phyloP scores from a whole-genome alignment of 805 yeast genomes.

The Saccharomycopsis amapae region DNA sequence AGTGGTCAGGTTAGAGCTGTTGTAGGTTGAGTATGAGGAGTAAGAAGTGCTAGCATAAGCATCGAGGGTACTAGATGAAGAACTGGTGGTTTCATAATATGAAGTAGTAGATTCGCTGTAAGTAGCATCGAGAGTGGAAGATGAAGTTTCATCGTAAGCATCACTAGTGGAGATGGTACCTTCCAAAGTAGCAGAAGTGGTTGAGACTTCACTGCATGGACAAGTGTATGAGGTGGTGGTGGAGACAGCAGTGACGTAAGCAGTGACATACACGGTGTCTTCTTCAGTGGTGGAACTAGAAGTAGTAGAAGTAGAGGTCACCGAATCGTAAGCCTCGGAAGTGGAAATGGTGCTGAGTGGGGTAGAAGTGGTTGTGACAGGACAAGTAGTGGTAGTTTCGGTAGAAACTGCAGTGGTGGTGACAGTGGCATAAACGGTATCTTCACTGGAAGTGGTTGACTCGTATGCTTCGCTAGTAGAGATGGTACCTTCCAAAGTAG shows the following conservation, averaged over 20 bases:
- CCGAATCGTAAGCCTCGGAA: neutral
- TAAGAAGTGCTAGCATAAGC: conserved; percentile 7
- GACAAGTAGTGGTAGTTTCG: conserved; percentile 5
- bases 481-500: neutral
- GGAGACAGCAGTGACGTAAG: conserved; percentile 20
- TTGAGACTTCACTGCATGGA: conserved; percentile 5
- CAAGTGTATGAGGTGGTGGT: conserved; percentile 17
- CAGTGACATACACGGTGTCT: conserved; percentile 16
- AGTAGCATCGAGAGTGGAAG: neutral
- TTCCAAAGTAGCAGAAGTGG: neutral
- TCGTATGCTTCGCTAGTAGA: conserved; percentile 1
- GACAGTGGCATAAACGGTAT: conserved; percentile 5
- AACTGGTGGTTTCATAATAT: neutral
- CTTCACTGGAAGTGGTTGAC: conserved; percentile 1
- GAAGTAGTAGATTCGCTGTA: conserved; percentile 10
- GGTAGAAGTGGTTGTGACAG: conserved; percentile 4
- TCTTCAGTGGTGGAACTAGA: conserved; percentile 1
- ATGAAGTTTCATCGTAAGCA: conserved; percentile 8
- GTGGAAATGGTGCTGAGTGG: conserved; percentile 1
- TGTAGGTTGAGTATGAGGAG: conserved; percentile 2
- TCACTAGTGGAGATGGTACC: conserved; percentile 10
- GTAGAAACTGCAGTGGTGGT: conserved; percentile 1
- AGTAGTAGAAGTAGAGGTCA: neutral
- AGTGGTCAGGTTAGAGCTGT: conserved; percentile 1
- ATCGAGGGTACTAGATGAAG: conserved; percentile 18